phyloP scores from a whole-genome alignment of 2,329 filamentous ascomycete genomes.

The Alternaria ethzedia region DNA sequence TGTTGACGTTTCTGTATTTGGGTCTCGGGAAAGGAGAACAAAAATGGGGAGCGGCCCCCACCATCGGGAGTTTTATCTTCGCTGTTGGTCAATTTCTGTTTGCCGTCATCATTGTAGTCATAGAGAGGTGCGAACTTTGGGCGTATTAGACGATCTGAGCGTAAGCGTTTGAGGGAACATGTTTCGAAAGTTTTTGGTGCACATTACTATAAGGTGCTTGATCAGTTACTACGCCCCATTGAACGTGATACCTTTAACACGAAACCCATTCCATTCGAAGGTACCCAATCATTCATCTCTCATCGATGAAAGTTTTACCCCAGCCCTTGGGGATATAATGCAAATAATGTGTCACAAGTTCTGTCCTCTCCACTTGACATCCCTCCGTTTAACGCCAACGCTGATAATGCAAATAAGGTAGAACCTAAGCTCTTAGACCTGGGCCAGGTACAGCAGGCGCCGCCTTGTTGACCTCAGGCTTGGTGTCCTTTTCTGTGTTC shows the following conservation, averaged over 20 bases:
- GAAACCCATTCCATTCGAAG: neutral
- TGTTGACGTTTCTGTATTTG: no score
- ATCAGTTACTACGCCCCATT: neutral
- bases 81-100: no score
- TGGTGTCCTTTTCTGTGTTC: conserved; percentile 38
- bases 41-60: no score
- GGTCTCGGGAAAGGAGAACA: no score
- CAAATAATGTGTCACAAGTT: conserved; percentile 6
- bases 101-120: no score
- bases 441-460: conserved; percentile 13
- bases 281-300: neutral
- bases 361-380: neutral
- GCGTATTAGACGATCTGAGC: no score
- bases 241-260: conserved; percentile 2
- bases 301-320: conserved; percentile 10
- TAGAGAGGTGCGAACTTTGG: no score
- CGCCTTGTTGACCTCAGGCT: conserved; percentile 12
- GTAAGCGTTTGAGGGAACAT: no score
- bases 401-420: conserved; percentile 20
- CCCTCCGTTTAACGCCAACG: conserved; percentile 24
- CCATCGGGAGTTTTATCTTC: no score
- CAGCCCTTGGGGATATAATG: conserved; percentile 32
- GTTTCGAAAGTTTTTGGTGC: no score
- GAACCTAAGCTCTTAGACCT: neutral
- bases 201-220: no score